Base-by-base conservation (phyloP, 1,284 basidiomycete genomes). In the Vanrija pseudolonga region DNA sequence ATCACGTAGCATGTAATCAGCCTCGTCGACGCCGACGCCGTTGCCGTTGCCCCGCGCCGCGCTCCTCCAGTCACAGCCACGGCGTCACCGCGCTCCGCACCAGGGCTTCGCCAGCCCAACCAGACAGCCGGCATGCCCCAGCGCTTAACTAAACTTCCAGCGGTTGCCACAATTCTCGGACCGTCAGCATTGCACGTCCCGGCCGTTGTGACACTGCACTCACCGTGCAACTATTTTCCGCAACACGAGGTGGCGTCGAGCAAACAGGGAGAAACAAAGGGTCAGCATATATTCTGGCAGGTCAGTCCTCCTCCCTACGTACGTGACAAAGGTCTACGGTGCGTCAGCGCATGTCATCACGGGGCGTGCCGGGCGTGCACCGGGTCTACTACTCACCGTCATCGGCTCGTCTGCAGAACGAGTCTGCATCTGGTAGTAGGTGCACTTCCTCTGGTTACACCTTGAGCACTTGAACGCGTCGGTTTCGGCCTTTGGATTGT, bases 391-490 rank as follows among this genome's bases (percentile, higher is more conserved):
- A 82, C 85, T 75, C 74, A 89, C 87, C 9, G 92, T 95, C 93
- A 97, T 96, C 39, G 92, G 93, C 77, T 95, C 93, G 79, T 97
- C 93, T 37, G 93, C 93, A 70, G 87, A 90, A 60, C 93, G 82
- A 6, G 93, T 97, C 73, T 97, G 92, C 68, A 90, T 90, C 78
- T 95, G 93, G 65, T 91, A 88, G 71, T 96, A 96, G 45, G 88
- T 85, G 66, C 90, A 92, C 78, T 92, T 90, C 64, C 89, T 80
- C 80, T 90, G 86, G 63, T 90, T 90, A 84, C 95, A 99, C 65
- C 90, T 84, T 18, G 85, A 82, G 69, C 96, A 99, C 74, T 98
- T 92, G 88, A 99, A 99, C 1, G 92, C 92, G 64, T 95, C 92
- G 0, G 96, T 99, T 76, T 98, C 95, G 15, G 95, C 94, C 75